phyloP scores from a whole-genome alignment of 352 stramenopile species.

The Pelagophyceae sp. region DNA sequence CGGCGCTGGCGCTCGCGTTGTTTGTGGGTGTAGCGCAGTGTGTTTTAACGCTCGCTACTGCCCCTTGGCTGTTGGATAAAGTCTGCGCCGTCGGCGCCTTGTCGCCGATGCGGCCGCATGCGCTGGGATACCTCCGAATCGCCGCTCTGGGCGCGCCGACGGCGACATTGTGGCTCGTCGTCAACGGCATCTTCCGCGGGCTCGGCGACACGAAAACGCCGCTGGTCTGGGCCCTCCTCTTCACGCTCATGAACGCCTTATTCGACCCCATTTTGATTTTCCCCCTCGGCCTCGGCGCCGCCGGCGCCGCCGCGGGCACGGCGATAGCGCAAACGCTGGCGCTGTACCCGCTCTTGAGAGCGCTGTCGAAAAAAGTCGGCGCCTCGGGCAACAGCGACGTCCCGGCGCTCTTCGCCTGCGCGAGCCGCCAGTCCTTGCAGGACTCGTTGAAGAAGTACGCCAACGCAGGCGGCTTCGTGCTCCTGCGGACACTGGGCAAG shows the following conservation, averaged over 20 bases:
- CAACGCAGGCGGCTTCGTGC: slow-evolving; percentile 41
- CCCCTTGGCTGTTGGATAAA: slow-evolving; percentile 37
- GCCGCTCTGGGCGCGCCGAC: slow-evolving; percentile 54
- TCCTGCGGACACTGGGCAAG: slow-evolving; percentile 53
- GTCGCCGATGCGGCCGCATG: slow-evolving; percentile 51
- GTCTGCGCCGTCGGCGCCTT: slow-evolving; percentile 45
- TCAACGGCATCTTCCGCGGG: slow-evolving; percentile 62
- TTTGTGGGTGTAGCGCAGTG: slow-evolving; percentile 52
- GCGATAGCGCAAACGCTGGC: slow-evolving; percentile 51
- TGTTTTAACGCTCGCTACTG: slow-evolving; percentile 48
- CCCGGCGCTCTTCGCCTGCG: neutral
- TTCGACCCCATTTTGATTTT: slow-evolving; percentile 62
- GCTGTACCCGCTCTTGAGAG: slow-evolving; percentile 47
- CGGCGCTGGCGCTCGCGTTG: slow-evolving; percentile 50
- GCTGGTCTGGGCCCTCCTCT: slow-evolving; percentile 49
- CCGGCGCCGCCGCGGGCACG: slow-evolving; percentile 53
- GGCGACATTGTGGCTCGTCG: slow-evolving; percentile 57
- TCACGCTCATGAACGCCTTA: slow-evolving; percentile 51
- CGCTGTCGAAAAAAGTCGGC: slow-evolving; percentile 21
- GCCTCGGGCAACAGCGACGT: no score
- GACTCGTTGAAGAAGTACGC: slow-evolving; percentile 44
- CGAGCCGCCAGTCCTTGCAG: neutral
- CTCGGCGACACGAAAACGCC: slow-evolving; percentile 56
- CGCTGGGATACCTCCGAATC: slow-evolving; percentile 52
- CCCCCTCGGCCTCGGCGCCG: no score